phyloP scores from a whole-genome alignment of 2,329 filamentous ascomycete species.

The Microsporum audouinii region DNA sequence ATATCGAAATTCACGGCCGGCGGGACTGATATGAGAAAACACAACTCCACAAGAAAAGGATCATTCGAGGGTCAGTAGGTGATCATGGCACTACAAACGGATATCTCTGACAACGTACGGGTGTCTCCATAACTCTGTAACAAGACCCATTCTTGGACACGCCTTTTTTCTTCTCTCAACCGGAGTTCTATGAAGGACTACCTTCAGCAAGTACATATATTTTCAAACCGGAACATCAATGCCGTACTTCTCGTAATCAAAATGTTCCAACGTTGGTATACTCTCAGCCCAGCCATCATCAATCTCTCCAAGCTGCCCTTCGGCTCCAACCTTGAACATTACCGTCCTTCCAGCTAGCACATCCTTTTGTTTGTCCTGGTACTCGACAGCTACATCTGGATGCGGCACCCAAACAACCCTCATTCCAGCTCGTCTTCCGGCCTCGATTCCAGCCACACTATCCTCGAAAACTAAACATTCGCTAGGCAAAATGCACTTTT shows the following conservation, averaged over 20 bases:
- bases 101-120: too few species aligned
- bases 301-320: slow-evolving; percentile 25
- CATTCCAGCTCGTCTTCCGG: slow-evolving; percentile 26
- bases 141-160: too few species aligned
- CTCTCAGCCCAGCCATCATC: slow-evolving; percentile 32
- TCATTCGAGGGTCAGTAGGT: too few species aligned
- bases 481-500: slow-evolving; percentile 15
- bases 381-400: slow-evolving; percentile 25
- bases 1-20: too few species aligned
- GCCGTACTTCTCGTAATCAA: slow-evolving; percentile 30
- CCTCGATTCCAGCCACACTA: slow-evolving; percentile 23
- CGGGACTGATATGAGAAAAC: too few species aligned
- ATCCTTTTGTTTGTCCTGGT: slow-evolving; percentile 21
- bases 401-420: slow-evolving; percentile 27
- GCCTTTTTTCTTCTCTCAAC: too few species aligned
- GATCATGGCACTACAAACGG: too few species aligned
- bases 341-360: slow-evolving; percentile 24
- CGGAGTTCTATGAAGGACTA: not conserved
- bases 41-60: too few species aligned
- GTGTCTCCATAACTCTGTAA: too few species aligned
- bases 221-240: slow-evolving; percentile 15
- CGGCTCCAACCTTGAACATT: slow-evolving; percentile 11
- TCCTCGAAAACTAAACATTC: slow-evolving; percentile 30
- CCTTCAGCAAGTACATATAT: not conserved
- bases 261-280: slow-evolving; percentile 28